Evolutionary conservation across 192 early-diverging fungal genomes (phyloP).

Genomic region (Entophlyctis luteolus): DNA sequence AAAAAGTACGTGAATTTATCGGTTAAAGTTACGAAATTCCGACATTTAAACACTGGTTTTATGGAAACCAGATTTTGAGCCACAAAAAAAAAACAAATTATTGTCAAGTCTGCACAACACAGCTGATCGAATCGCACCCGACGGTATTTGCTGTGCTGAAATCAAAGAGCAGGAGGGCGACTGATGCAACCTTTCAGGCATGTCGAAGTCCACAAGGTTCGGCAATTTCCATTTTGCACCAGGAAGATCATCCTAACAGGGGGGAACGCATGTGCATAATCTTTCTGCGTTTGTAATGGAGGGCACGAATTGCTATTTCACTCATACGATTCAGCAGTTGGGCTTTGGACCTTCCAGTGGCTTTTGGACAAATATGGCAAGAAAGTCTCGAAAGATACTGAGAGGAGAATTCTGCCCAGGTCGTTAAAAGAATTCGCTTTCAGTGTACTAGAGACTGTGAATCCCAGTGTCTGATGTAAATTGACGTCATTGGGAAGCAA

Average conservation of each 20-base stretch:
- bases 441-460: conserved; percentile 33
- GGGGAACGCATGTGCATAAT: conserved; percentile 74
- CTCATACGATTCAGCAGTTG: conserved; percentile 76
- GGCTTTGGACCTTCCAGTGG: conserved; percentile 67
- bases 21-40: too few relatives aligned
- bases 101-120: conserved; percentile 5
- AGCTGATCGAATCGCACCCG: background rate
- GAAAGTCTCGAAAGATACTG: conserved; percentile 45
- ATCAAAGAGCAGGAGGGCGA: conserved; percentile 76
- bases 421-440: conserved; percentile 68
- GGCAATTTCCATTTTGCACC: conserved; percentile 94
- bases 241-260: conserved; percentile 71
- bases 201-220: conserved; percentile 82
- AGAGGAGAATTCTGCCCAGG: too few relatives aligned
- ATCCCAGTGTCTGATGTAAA: conserved; percentile 83
- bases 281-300: conserved; percentile 50
- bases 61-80: too few relatives aligned
- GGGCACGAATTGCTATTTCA: conserved; percentile 67
- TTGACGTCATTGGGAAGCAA: conserved; percentile 94
- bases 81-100: too few relatives aligned
- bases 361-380: conserved; percentile 62
- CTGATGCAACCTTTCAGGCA: conserved; percentile 79
- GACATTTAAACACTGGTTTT: too few relatives aligned
- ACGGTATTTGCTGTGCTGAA: conserved; percentile 31
- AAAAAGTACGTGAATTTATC: too few relatives aligned